Evolutionary conservation across 345 rosid species (phyloP).

Genomic region (Eutrema heterophyllum): DNA sequence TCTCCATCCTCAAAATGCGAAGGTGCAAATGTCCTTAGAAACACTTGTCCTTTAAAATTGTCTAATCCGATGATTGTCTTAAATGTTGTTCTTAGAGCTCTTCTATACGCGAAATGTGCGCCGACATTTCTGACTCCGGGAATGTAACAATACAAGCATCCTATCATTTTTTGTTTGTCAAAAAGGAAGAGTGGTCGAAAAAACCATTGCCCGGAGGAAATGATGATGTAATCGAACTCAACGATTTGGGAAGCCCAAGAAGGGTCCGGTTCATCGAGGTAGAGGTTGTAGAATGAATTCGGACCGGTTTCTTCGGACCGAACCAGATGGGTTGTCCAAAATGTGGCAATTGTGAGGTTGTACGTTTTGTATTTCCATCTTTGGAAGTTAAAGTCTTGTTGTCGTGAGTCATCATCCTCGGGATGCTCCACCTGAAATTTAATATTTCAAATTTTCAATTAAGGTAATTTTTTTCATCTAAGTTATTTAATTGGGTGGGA

Average conservation of each 20-base stretch:
- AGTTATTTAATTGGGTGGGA: not conserved
- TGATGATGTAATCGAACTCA: conserved; percentile 53
- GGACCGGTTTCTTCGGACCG: conserved; percentile 41
- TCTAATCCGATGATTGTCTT: conserved; percentile 32
- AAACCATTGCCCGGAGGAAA: conserved; percentile 74
- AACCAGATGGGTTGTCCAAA: conserved; percentile 70
- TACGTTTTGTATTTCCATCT: conserved; percentile 54
- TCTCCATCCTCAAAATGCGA: conserved; percentile 60
- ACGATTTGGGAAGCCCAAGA: conserved; percentile 55
- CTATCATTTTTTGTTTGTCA: conserved; percentile 39
- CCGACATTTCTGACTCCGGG: conserved; percentile 28
- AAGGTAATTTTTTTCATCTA: not conserved
- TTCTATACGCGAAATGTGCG: conserved; percentile 44
- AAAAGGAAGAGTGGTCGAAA: conserved; percentile 52
- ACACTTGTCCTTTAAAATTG: conserved; percentile 53
- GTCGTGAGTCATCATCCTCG: conserved; percentile 43
- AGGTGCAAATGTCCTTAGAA: conserved; percentile 40
- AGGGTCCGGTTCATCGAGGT: conserved; percentile 59
- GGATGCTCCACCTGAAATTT: conserved; percentile 58
- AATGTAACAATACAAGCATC: conserved; percentile 55
- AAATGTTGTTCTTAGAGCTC: conserved; percentile 58
- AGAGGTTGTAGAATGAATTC: conserved; percentile 50
- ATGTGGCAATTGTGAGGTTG: conserved; percentile 63
- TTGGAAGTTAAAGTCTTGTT: conserved; percentile 47
- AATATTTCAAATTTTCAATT: not conserved